These are phyloP conservation scores for Exophiala lecanii-corni DNA, from an alignment of 2,329 filamentous ascomycete genomes.

Conservation along the genomic window DNA sequence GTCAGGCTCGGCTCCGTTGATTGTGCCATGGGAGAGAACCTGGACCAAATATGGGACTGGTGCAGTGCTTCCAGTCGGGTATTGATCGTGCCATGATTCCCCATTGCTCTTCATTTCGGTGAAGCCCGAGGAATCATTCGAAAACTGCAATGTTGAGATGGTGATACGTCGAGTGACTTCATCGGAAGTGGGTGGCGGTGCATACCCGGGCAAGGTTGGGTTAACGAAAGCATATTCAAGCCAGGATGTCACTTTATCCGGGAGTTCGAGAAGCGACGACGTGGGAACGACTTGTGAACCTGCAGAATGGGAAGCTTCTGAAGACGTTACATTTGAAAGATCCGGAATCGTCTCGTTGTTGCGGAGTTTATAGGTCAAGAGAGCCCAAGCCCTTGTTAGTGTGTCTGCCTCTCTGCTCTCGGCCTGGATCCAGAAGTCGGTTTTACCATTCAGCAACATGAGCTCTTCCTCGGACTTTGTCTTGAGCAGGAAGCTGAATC, in stretches of 20 bases:
- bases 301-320: not conserved
- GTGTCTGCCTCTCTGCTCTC: conserved; percentile 27
- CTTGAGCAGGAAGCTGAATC: conserved; percentile 54
- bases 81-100: conserved; percentile 16
- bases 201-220: conserved; percentile 20
- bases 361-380: conserved; percentile 26
- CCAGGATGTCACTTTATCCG: conserved; percentile 15
- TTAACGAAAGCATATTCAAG: conserved; percentile 28
- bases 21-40: conserved; percentile 38
- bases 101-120: conserved; percentile 33
- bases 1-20: conserved; percentile 32
- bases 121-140: conserved; percentile 17
- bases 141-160: conserved; percentile 37
- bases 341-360: conserved; percentile 16
- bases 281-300: conserved; percentile 7
- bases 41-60: conserved; percentile 43
- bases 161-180: conserved; percentile 47
- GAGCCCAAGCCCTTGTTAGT: conserved; percentile 27
- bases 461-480: conserved; percentile 42
- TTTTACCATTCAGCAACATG: conserved; percentile 31
- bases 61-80: conserved; percentile 18
- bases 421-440: conserved; percentile 45
- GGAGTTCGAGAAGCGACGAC: conserved; percentile 24
- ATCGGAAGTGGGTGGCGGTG: conserved; percentile 30
- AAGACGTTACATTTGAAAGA: not conserved